Evolutionary conservation across 208 protist genomes (phyloP), one percentile per base, ranked within the genome.

Genomic region (Leishmania major): DNA sequence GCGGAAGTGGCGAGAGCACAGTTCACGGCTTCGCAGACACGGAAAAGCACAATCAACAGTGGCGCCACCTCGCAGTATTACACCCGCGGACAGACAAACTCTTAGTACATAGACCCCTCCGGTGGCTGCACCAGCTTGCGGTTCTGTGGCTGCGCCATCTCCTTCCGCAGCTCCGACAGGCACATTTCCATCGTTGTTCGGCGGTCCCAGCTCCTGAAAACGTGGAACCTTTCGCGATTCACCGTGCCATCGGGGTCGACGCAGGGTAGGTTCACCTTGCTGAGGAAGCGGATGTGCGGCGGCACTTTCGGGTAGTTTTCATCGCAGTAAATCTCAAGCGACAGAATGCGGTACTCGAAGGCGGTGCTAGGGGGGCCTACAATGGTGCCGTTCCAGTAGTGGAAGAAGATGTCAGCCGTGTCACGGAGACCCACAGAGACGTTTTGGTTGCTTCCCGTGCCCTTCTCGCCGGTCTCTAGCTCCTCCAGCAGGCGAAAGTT

Each of bases 351-450:
- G 81, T 96, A 92, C 88, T 98, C 95, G 80, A 98, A 98, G 45
- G 90, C 95, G 77, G 90, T 97, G 86, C 92, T 90, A 71, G 90
- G 90, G 1, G 95, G 95, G 8, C 95, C 95, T 25, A 98, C 91
- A 59, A 98, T 98, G 25, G 95, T 97, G 83, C 94, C 95, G 80
- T 96, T 98, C 95, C 95, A 98, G 84, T 97, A 82, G 80, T 97
- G 95, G 62, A 98, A 89, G 81, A 90, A 97, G 80, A 98, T 98
- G 84, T 98, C 95, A 49, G 91, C 90, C 31, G 90, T 96, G 88
- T 96, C 93, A 60, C 92, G 89, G 78, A 98, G 90, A 47, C 95
- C 95, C 51, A 98, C 93, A 15, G 93, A 96, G 73, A 98, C 94
- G 83, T 93, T 97, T 83, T 95, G 93, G 84, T 97, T 97, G 77